Evolutionary conservation across 768 basidiomycete genomes (phyloP).

Genomic region (Stropharia rugosoannulata): DNA sequence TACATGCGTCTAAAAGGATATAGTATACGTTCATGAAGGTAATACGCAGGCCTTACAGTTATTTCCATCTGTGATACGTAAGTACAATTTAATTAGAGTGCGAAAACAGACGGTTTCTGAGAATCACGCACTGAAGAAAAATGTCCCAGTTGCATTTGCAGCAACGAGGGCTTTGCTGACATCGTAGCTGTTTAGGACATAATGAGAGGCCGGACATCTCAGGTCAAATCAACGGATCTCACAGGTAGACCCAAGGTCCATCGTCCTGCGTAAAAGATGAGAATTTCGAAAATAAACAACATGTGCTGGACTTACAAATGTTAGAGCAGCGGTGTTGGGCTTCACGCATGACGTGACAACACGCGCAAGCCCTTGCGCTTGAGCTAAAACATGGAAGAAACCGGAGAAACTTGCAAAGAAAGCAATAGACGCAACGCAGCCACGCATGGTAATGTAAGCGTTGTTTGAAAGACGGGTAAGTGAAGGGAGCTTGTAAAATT

Average conservation of each 20-base stretch:
- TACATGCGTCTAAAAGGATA: constrained; percentile 31
- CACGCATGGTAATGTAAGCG: neutral
- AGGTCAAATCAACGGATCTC: constrained; percentile 2
- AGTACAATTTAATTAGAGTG: neutral
- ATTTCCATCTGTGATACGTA: constrained; percentile 31
- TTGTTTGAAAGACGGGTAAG: too few species aligned
- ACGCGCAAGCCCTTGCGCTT: constrained; percentile 21
- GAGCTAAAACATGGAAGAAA: constrained; percentile 8
- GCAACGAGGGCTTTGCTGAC: constrained; percentile 32
- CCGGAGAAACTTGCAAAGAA: constrained; percentile 1
- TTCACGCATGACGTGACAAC: constrained; percentile 35
- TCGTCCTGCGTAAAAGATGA: constrained; percentile 32
- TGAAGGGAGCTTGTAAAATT: too few species aligned
- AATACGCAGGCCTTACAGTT: constrained; percentile 27
- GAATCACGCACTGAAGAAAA: constrained; percentile 41
- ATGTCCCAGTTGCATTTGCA: constrained; percentile 38
- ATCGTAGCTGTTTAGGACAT: constrained; percentile 25
- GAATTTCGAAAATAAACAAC: neutral
- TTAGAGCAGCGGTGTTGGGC: constrained; percentile 41
- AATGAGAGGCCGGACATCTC: neutral
- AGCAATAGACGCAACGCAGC: neutral
- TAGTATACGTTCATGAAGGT: neutral
- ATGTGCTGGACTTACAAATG: constrained; percentile 33
- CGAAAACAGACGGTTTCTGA: too few species aligned
- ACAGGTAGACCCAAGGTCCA: constrained; percentile 41